Evolutionary conservation across 495 filamentous ascomycete species (phyloP), one percentile per base, ranked within the genome.

Genomic region (Mycothermus thermophilus): DNA sequence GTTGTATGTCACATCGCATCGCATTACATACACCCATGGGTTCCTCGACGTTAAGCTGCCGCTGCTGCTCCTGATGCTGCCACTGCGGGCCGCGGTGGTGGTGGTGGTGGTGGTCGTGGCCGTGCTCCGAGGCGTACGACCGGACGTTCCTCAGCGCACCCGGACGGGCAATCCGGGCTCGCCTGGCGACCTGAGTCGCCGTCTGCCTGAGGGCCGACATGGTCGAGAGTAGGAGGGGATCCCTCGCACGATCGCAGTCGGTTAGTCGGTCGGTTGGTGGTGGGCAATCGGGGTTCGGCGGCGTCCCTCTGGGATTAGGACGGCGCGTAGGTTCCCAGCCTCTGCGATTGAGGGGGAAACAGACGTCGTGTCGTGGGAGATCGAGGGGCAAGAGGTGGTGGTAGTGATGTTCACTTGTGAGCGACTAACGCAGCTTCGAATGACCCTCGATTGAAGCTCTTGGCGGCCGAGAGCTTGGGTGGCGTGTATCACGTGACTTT

Each of bases 201-300:
- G 57, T 54, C 21, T 59, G 60, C 50, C 64, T 58, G 35, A 65
- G 45, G 38, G 64, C 59, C 42, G 55, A 56, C 64, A 67, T 67
- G 37, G 41, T 49, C 44, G 24, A 13, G 15, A 6, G 6, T 11
- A 25, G 6, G 40, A 26, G 34, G 42, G 47, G 41, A 34, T 47
- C 24, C 40, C 21, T 7, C 23, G 17, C 13, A 33, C 26, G 10
- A 21, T 37, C 35, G 41, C 18, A 15, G 30, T 38, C 39, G 27
- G 42, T 47, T 28, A 30, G 12, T 31, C 17, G 22, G 38, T 30
- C 31, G 31, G 35, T 26, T 30, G 40, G 28, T 34, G 39, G 31
- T 35, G 24, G 17, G 27, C 40, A 29, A 28, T 28, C 34, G 25
- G 35, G 26, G 29, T 22, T 12, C 29, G 38, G 27, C 16, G 23